Conservation (phyloP, 257 asterid species). For the Jacaranda mimosifolia region DNA sequence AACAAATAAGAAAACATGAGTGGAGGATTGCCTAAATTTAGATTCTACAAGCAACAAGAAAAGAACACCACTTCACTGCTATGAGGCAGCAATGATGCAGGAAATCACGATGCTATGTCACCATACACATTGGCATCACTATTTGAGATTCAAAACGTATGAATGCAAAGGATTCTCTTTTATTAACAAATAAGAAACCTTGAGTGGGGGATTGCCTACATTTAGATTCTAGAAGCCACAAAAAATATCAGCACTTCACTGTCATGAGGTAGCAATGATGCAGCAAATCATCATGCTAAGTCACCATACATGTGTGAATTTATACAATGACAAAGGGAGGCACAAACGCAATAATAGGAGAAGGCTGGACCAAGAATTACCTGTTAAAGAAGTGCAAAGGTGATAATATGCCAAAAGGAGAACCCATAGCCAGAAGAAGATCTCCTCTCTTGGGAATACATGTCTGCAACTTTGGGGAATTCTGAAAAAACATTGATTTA, state of each 20-base stretch:
- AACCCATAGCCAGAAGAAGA: constrained; percentile 93
- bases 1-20: constrained; percentile 14
- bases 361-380: constrained; percentile 46
- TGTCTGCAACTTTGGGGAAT: constrained; percentile 57
- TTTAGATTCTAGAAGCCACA: constrained; percentile 22
- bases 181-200: constrained; percentile 20
- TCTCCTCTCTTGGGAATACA: constrained; percentile 75
- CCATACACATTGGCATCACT: neutral
- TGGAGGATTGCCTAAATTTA: constrained; percentile 8
- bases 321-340: constrained; percentile 9
- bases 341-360: constrained; percentile 27
- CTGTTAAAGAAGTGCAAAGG: constrained; percentile 96
- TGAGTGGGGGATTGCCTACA: constrained; percentile 1
- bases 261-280: constrained; percentile 5
- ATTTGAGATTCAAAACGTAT: too few relatives aligned
- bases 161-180: neutral
- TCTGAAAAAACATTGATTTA: constrained; percentile 52
- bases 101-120: constrained; percentile 25
- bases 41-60: constrained; percentile 21
- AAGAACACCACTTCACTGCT: constrained; percentile 12
- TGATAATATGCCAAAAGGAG: constrained; percentile 98
- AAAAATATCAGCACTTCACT: constrained; percentile 1
- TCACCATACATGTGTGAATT: constrained; percentile 26
- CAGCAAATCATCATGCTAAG: constrained; percentile 24
- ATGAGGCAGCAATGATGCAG: neutral